These are phyloP conservation scores for Neurospora sublineolata DNA, from an alignment of 495 filamentous ascomycete genomes.

Conservation along the genomic window DNA sequence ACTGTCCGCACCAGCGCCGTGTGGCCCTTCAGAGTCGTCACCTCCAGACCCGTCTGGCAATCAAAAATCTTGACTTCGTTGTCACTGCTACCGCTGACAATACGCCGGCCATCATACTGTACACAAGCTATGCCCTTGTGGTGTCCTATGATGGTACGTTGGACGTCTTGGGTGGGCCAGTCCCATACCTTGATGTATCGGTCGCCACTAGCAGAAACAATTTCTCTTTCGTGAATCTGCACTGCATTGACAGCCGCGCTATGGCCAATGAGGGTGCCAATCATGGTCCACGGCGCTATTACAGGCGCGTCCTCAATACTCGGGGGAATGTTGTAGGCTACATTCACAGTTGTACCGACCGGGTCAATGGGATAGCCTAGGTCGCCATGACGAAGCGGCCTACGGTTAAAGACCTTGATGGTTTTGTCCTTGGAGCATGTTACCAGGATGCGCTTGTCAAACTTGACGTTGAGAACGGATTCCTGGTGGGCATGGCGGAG, in stretches of 20 bases:
- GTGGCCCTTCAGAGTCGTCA: conserved; percentile 75
- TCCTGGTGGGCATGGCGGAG: conserved; percentile 70
- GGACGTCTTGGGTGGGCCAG: conserved; percentile 63
- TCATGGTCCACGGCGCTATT: conserved; percentile 56
- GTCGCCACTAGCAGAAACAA: conserved; percentile 92
- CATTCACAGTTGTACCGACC: conserved; percentile 38
- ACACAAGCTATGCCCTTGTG: conserved; percentile 95
- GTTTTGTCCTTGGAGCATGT: conserved; percentile 96
- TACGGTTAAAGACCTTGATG: conserved; percentile 90
- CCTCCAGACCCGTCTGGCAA: conserved; percentile 67
- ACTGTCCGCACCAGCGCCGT: conserved; percentile 80
- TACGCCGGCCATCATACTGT: conserved; percentile 91
- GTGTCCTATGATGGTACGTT: conserved; percentile 72
- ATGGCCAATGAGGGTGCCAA: conserved; percentile 72
- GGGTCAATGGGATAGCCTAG: conserved; percentile 49
- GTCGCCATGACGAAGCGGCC: conserved; percentile 52
- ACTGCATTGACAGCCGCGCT: conserved; percentile 92
- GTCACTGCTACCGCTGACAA: conserved; percentile 92
- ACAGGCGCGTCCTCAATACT: conserved; percentile 33
- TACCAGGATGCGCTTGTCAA: conserved; percentile 80
- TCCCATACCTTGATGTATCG: conserved; percentile 89
- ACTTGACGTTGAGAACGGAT: conserved; percentile 89
- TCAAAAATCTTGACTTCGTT: conserved; percentile 93
- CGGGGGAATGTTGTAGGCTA: conserved; percentile 30
- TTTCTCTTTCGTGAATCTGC: conserved; percentile 72